Base-by-base conservation (phyloP, 495 filamentous ascomycete genomes). In the Penicillium silybi region DNA sequence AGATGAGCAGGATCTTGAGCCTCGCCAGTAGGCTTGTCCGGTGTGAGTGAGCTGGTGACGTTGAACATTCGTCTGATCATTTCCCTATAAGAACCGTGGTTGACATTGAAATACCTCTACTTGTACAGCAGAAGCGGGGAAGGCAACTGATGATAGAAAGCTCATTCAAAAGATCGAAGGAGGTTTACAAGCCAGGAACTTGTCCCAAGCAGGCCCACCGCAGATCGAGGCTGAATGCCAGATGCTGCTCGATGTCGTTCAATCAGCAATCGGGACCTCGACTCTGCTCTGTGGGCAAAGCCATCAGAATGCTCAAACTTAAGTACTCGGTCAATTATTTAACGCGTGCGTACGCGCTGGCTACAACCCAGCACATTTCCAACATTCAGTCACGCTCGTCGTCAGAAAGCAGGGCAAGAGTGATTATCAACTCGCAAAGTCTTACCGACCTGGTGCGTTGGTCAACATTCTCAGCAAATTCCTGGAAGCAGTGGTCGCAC, bases 1-100 rank as follows among this genome's bases (percentile, higher is more conserved):
- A 4, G 27, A 57, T 25, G 19, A 46, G n/a, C 13, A 29, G 10
- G 32, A 32, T n/a, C 41, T 56, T 3, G 48, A 53, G 22, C 29
- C 46, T 50, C 18, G 11, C 27, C 23, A 32, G 41, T 32, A 20
- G 44, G 6, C 29, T 50, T 2, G 41, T 50, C 1, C n/a, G 11
- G 29, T 43, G 35, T 22, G 26, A 44, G 20, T 8, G 27, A n/a
- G 52, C 46, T 15, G 47, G 55, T 18, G 44, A 54, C 40, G n/a
- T 59, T 1, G 39, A 54, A 20, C 26, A 56, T 41, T 20, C 29
- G 11, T 59, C 52, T n/a, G 47, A 59, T 32, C 48, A 59, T 32
- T 52, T 42, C 27, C 52, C 52, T 17, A 39, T 48, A 23, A 17
- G 52, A 26, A 56, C 52, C 0, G 26, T 44, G 11, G n/a, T 59